Evolutionary conservation across 495 filamentous ascomycete species (phyloP).

Genomic region (Aspergillus indologenus): DNA sequence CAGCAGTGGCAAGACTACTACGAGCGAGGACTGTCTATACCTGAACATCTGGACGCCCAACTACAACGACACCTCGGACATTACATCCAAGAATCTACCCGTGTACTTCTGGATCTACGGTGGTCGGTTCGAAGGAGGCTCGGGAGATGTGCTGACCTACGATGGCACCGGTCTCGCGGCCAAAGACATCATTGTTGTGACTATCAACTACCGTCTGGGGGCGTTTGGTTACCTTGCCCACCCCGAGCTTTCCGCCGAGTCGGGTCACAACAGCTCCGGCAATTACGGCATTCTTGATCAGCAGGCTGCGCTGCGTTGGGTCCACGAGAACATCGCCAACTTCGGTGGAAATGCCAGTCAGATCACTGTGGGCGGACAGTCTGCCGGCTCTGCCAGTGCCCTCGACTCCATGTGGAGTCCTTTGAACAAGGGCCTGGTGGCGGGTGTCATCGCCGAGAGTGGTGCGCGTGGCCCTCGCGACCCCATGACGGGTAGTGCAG

Average conservation of each 20-base stretch:
- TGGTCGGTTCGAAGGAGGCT: slow-evolving; percentile 22
- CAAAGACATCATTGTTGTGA: slow-evolving; percentile 23
- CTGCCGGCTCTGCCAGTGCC: slow-evolving; percentile 48
- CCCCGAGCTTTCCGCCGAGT: slow-evolving; percentile 17
- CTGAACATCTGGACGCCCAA: slow-evolving; percentile 36
- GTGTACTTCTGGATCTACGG: slow-evolving; percentile 35
- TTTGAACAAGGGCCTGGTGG: slow-evolving; percentile 7
- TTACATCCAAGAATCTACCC: slow-evolving; percentile 21
- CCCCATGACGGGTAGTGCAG: slow-evolving; percentile 13
- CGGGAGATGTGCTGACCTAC: slow-evolving; percentile 14
- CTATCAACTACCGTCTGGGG: slow-evolving; percentile 28
- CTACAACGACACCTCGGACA: slow-evolving; percentile 24
- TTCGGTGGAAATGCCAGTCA: slow-evolving; percentile 43
- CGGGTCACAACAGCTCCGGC: slow-evolving; percentile 31
- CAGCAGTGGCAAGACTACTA: slow-evolving; percentile 13
- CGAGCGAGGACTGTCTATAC: slow-evolving; percentile 36
- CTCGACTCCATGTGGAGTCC: slow-evolving; percentile 17
- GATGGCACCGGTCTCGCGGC: slow-evolving; percentile 20
- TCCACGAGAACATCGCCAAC: slow-evolving; percentile 43
- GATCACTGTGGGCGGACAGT: slow-evolving; percentile 44
- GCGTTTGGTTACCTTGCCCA: slow-evolving; percentile 38
- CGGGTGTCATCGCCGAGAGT: slow-evolving; percentile 19
- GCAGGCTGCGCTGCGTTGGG: slow-evolving; percentile 41
- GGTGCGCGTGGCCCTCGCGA: slow-evolving; percentile 18
- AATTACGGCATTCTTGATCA: slow-evolving; percentile 42